Conservation (phyloP, 495 filamentous ascomycete species). For the Neurospora sp. region DNA sequence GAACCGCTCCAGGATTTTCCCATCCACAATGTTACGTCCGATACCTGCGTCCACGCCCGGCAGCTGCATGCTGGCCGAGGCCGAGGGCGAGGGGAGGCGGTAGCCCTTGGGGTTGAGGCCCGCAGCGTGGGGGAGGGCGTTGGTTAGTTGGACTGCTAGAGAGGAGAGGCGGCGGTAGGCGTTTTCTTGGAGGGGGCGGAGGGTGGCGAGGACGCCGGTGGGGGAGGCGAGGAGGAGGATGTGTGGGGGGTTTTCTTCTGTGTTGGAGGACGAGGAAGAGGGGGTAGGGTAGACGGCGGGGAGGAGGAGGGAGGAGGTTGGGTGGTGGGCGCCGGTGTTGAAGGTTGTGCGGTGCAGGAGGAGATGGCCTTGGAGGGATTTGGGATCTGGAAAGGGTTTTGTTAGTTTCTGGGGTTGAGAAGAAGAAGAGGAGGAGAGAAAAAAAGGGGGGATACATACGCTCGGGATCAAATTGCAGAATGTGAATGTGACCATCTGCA, state of each 20-base stretch:
- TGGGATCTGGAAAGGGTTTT: constrained; percentile 57
- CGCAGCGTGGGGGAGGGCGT: constrained; percentile 61
- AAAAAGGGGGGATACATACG: constrained; percentile 30
- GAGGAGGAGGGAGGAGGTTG: constrained; percentile 63
- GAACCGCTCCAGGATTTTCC: constrained; percentile 49
- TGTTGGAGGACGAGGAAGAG: constrained; percentile 7
- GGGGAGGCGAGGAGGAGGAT: constrained; percentile 60
- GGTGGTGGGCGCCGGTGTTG: constrained; percentile 65
- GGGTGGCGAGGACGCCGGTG: constrained; percentile 64
- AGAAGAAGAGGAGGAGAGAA: background rate
- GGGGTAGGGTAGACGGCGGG: constrained; percentile 42
- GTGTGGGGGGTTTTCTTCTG: constrained; percentile 34
- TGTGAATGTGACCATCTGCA: constrained; percentile 73
- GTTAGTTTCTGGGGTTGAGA: constrained; percentile 12
- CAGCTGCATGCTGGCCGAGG: constrained; percentile 15
- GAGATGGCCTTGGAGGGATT: constrained; percentile 79
- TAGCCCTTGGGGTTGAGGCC: constrained; percentile 77
- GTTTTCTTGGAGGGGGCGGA: constrained; percentile 69
- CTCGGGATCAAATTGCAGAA: constrained; percentile 91
- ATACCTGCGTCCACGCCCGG: constrained; percentile 37
- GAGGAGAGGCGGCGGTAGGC: constrained; percentile 74
- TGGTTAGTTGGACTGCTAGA: constrained; percentile 70
- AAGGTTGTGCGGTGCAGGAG: constrained; percentile 81
- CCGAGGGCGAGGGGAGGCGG: constrained; percentile 32
- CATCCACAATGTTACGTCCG: constrained; percentile 41